phyloP scores from a whole-genome alignment of 805 yeast genomes.

The Saturnispora zaruensis region DNA sequence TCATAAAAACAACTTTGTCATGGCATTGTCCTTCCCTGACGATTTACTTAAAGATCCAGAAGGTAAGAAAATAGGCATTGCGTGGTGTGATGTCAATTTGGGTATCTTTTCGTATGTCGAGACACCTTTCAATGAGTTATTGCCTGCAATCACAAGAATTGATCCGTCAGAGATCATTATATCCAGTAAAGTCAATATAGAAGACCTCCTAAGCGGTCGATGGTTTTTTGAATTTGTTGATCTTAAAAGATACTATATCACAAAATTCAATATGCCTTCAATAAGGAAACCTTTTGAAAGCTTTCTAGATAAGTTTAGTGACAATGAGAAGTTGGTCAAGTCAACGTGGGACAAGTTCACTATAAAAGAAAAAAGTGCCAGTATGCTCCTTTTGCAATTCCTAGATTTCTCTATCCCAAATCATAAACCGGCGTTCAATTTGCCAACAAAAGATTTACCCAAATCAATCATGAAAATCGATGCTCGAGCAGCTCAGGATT shows the following conservation, averaged over 20 bases:
- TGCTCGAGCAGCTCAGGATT: slow-evolving; percentile 63
- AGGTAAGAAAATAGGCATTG: slow-evolving; percentile 47
- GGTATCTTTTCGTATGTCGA: slow-evolving; percentile 71
- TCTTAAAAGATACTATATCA: slow-evolving; percentile 49
- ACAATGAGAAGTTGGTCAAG: slow-evolving; percentile 20
- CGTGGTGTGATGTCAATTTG: slow-evolving; percentile 85
- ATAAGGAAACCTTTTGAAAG: slow-evolving; percentile 31
- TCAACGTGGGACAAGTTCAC: slow-evolving; percentile 29
- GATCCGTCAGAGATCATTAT: slow-evolving; percentile 74
- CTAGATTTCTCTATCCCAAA: slow-evolving; percentile 67
- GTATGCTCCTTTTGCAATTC: slow-evolving; percentile 58
- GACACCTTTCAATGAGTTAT: slow-evolving; percentile 48
- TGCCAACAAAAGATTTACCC: slow-evolving; percentile 53
- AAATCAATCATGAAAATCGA: slow-evolving; percentile 65
- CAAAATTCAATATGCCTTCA: slow-evolving; percentile 40
- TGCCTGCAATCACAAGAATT: slow-evolving; percentile 68
- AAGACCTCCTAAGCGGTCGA: slow-evolving; percentile 34
- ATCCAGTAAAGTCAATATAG: slow-evolving; percentile 35
- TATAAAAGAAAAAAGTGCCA: slow-evolving; percentile 47
- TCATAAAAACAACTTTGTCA: slow-evolving; percentile 59
- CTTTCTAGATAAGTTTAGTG: slow-evolving; percentile 35
- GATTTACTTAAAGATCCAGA: slow-evolving; percentile 33
- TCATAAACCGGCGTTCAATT: slow-evolving; percentile 48
- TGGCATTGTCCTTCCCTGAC: slow-evolving; percentile 56
- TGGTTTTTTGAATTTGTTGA: slow-evolving; percentile 56